These are phyloP conservation scores for Penicillium lividum DNA, from an alignment of 495 filamentous ascomycete species.

Conservation along the genomic window DNA sequence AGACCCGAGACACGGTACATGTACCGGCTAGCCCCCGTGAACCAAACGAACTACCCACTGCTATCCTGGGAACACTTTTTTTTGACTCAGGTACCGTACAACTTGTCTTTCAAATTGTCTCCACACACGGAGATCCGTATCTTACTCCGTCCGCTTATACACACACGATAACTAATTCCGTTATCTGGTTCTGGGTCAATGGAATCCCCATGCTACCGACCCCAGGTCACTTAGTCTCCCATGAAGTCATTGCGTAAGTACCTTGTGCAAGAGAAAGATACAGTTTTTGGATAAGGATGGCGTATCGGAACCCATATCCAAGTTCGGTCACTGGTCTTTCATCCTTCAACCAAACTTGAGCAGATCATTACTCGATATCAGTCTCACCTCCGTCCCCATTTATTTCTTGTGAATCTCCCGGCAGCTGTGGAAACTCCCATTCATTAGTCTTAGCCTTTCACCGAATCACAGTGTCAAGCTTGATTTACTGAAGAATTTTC, in stretches of 20 bases:
- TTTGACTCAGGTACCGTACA: slow-evolving; percentile 11
- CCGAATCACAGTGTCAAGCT: background rate
- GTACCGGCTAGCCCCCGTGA: slow-evolving; percentile 1
- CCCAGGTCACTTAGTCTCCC: slow-evolving; percentile 8
- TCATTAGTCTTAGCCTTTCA: background rate
- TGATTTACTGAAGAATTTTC: background rate
- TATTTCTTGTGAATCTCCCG: slow-evolving; percentile 19
- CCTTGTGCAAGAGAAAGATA: background rate
- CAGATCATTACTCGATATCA: slow-evolving; percentile 16
- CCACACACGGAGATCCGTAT: slow-evolving; percentile 14
- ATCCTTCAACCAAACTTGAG: background rate
- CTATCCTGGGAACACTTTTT: slow-evolving; percentile 12
- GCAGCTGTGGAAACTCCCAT: slow-evolving; percentile 7
- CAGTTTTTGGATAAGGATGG: background rate
- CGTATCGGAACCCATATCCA: background rate
- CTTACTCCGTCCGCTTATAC: slow-evolving; percentile 1
- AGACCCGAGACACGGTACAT: slow-evolving; percentile 7
- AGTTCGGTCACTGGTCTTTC: background rate
- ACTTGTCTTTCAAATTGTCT: background rate
- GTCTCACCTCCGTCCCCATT: slow-evolving; percentile 7
- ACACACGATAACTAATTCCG: background rate
- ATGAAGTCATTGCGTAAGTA: slow-evolving; percentile 7
- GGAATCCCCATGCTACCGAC: slow-evolving; percentile 15
- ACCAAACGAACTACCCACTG: slow-evolving; percentile 14
- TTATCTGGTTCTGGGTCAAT: slow-evolving; percentile 4